Evolutionary conservation across 257 asterid genomes (phyloP).

Genomic region (Gardenia jasminoides): DNA sequence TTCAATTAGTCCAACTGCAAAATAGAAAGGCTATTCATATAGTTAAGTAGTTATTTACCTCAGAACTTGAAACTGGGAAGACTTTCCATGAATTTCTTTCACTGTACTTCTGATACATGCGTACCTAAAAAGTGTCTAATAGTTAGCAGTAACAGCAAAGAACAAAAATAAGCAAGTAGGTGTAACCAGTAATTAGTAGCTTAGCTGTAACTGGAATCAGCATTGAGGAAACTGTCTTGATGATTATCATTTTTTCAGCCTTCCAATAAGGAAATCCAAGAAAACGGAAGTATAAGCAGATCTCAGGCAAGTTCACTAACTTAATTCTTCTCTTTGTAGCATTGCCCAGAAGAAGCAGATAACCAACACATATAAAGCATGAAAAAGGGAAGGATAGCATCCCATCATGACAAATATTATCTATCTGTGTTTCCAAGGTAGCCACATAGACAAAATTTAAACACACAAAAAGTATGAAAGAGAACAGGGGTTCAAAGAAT

Average conservation of each 20-base stretch:
- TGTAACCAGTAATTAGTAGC: background rate
- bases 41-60: slow-evolving; percentile 45
- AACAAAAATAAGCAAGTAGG: background rate
- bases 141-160: background rate
- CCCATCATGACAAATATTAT: background rate
- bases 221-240: background rate
- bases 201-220: background rate
- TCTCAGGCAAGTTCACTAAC: background rate
- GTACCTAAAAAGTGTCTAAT: slow-evolving; percentile 47
- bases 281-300: background rate
- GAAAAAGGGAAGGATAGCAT: background rate
- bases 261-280: background rate
- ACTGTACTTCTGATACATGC: slow-evolving; percentile 84
- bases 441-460: background rate
- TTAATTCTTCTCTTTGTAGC: background rate
- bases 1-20: slow-evolving; percentile 27
- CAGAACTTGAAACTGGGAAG: slow-evolving; percentile 72
- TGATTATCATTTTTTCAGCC: background rate
- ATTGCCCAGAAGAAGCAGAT: background rate
- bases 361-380: background rate
- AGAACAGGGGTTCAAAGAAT: background rate
- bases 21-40: slow-evolving; percentile 8
- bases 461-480: background rate
- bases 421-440: background rate
- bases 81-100: slow-evolving; percentile 82